Percentiles rank a stretch among this genome's conserved stretches.
These are phyloP conservation scores for Coniochaeta hoffmannii DNA, from an alignment of 2,329 filamentous ascomycete genomes.

Conservation along the genomic window DNA sequence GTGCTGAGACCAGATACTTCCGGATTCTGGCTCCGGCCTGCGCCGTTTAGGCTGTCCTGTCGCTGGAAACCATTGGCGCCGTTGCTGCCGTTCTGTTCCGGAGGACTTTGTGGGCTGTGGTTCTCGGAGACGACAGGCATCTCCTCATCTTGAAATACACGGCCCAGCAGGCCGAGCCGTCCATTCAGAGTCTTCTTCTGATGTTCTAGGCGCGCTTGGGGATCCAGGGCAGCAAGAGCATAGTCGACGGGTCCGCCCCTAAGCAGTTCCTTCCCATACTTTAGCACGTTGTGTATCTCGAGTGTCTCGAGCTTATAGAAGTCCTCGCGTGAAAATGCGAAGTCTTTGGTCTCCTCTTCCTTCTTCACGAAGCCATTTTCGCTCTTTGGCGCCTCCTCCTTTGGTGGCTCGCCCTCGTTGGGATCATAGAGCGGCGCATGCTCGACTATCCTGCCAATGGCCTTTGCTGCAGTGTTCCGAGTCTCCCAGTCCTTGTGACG, in stretches of 20 bases:
- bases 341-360: slow-evolving; percentile 54
- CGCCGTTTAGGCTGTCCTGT: slow-evolving; percentile 21
- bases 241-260: slow-evolving; percentile 84
- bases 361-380: slow-evolving; percentile 45
- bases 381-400: slow-evolving; percentile 36
- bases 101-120: slow-evolving; percentile 31
- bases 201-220: slow-evolving; percentile 70
- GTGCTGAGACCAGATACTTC: slow-evolving; percentile 77
- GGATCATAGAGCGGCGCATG: slow-evolving; percentile 86
- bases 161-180: slow-evolving; percentile 76
- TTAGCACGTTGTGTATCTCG: slow-evolving; percentile 72
- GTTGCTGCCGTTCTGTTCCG: slow-evolving; percentile 35
- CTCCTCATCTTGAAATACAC: slow-evolving; percentile 79
- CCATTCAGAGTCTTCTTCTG: slow-evolving; percentile 83
- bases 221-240: slow-evolving; percentile 72
- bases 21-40: slow-evolving; percentile 30
- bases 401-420: slow-evolving; percentile 60
- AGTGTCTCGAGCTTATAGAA: slow-evolving; percentile 66
- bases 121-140: slow-evolving; percentile 57
- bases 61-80: slow-evolving; percentile 22
- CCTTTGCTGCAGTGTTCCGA: slow-evolving; percentile 84
- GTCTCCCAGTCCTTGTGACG: slow-evolving; percentile 97
- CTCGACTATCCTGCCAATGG: slow-evolving; percentile 87
- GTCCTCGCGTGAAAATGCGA: slow-evolving; percentile 43
- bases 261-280: slow-evolving; percentile 74